Percentiles rank a stretch among this genome's conserved stretches.
Evolutionary conservation across 768 basidiomycete species (phyloP).

Genomic region (Udeniomyces megalosporus): DNA sequence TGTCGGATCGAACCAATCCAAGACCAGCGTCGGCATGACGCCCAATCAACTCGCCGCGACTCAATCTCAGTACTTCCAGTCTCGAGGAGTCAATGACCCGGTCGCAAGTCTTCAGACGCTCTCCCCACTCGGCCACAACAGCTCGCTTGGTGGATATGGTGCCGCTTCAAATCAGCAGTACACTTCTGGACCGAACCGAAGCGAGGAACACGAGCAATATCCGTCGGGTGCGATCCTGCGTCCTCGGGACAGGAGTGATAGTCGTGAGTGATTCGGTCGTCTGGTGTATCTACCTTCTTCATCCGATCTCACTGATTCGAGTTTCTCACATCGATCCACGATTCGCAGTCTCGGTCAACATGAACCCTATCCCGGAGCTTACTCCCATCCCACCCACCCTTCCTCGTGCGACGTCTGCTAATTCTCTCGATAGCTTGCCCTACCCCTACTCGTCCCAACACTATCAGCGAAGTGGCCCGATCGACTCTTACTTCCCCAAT

Average conservation of each 20-base stretch:
- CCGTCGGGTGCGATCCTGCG: neutral
- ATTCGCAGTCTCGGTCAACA: constrained; percentile 10
- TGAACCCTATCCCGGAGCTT: constrained; percentile 7
- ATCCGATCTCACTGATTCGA: too few species aligned
- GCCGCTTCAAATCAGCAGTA: too few species aligned
- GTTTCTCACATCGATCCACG: neutral
- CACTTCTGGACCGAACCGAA: too few species aligned
- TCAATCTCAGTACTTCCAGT: neutral
- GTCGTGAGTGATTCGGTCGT: too few species aligned
- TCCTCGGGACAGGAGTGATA: neutral
- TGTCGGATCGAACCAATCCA: too few species aligned
- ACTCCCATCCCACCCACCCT: constrained; percentile 7
- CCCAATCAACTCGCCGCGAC: too few species aligned
- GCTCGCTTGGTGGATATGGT: neutral
- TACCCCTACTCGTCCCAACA: too few species aligned
- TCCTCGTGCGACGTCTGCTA: neutral
- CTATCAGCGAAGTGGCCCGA: too few species aligned
- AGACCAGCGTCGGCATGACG: too few species aligned
- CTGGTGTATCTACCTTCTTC: too few species aligned
- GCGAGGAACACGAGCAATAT: neutral
- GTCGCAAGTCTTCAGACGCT: neutral
- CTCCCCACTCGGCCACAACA: constrained; percentile 2
- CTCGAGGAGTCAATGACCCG: neutral
- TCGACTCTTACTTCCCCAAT: too few species aligned
- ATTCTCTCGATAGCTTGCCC: too few species aligned